phyloP scores from a whole-genome alignment of 2,329 filamentous ascomycete genomes.

The Phaeosphaeria sp. region DNA sequence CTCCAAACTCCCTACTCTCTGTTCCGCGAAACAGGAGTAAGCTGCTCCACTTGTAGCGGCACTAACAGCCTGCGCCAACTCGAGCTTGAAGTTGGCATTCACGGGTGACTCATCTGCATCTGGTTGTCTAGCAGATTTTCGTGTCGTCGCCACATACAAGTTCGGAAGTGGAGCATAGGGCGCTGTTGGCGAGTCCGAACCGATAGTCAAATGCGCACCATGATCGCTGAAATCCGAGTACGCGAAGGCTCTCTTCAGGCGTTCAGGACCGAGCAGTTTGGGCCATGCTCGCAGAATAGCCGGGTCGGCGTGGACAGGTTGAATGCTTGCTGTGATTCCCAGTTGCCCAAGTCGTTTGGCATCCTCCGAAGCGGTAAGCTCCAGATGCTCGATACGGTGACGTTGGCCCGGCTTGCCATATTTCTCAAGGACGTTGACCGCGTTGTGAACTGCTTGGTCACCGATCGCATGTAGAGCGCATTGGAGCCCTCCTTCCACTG shows the following conservation, averaged over 20 bases:
- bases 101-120: constrained; percentile 49
- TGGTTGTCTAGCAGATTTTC: constrained; percentile 61
- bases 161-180: constrained; percentile 63
- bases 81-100: constrained; percentile 62
- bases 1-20: constrained; percentile 60
- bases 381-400: constrained; percentile 71
- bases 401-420: constrained; percentile 55
- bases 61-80: constrained; percentile 60
- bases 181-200: constrained; percentile 67
- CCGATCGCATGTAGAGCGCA: constrained; percentile 72
- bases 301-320: constrained; percentile 89
- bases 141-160: constrained; percentile 65
- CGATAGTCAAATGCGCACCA: constrained; percentile 64
- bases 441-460: constrained; percentile 64
- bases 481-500: constrained; percentile 63
- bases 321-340: constrained; percentile 83
- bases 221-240: constrained; percentile 66
- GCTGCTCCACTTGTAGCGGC: constrained; percentile 64
- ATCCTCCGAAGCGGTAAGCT: constrained; percentile 64
- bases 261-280: constrained; percentile 59
- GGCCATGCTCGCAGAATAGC: constrained; percentile 69
- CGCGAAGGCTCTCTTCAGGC: constrained; percentile 67
- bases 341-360: constrained; percentile 63
- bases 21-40: constrained; percentile 65
- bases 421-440: constrained; percentile 62